Evolutionary conservation across 1,284 basidiomycete species (phyloP), one percentile per base, ranked within the genome.

Genomic region (Volvariella surrecta): DNA sequence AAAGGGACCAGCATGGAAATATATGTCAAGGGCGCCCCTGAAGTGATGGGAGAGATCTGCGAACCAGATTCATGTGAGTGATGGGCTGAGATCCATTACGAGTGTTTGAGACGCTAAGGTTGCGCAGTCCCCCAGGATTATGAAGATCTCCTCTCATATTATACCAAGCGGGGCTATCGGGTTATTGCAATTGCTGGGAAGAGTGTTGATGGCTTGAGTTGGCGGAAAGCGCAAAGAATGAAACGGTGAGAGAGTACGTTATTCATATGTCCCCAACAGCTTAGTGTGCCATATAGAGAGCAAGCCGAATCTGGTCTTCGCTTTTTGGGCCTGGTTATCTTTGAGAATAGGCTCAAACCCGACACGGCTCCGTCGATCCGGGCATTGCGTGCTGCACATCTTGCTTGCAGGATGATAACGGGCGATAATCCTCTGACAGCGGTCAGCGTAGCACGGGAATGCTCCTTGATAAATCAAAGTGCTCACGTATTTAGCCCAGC

Each of bases 131-230:
- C 96, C 0, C 76, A 86, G 47, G 95, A 99, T 62, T 99, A 97
- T 58, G 93, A 97, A 24, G 96, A 99, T 58, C 72, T 99, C 44
- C 71, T 99, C 13, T 90, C 91, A 3, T 98, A 98, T 63, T 99
- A 99, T 62, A 99, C 96, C 4, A 87, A 88, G 56, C 88, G 94
- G 49, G 96, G 96, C 28, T 99, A 95, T 66, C 86, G 96, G 47
- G 96, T 99, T 15, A 99, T 99, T 50, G 96, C 95, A 2, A 90
- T 98, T 52, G 96, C 96, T 2, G 96, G 96, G 30, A 99, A 98
- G 71, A 91, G 80, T 50, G 80, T 99, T 50, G 88, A 96, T 34
- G 85, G 89, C 3, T 66, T 99, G 48, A 89, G 94, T 4, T 99
- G 96, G 96, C 75, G 99, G 51, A 98, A 89, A 59, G 96, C 96